These are phyloP conservation scores for Microcyclosporella mali DNA, from an alignment of 2,329 filamentous ascomycete species.

Conservation along the genomic window DNA sequence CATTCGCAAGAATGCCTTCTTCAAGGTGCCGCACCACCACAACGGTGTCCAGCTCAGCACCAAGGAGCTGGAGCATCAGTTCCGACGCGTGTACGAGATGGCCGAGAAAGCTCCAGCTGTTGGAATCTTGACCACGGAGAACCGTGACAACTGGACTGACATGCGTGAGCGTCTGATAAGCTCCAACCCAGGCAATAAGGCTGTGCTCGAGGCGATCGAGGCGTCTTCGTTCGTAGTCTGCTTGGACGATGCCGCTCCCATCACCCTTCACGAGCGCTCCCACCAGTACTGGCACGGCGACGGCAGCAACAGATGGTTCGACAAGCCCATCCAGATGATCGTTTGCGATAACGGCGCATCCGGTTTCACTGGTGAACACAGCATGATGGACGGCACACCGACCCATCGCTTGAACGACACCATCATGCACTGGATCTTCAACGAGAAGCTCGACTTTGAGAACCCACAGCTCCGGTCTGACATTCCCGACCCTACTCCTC, in stretches of 20 bases:
- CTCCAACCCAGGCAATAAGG: conserved; percentile 71
- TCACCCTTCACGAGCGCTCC: conserved; percentile 91
- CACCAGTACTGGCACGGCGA: conserved; percentile 98
- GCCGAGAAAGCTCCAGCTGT: conserved; percentile 68
- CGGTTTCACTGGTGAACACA: conserved; percentile 97
- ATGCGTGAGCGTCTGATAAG: conserved; percentile 67
- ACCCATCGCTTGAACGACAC: conserved; percentile 97
- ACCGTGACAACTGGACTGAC: conserved; percentile 88
- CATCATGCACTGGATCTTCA: conserved; percentile 83
- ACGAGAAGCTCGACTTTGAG: conserved; percentile 87
- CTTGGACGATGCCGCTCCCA: conserved; percentile 81
- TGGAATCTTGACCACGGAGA: conserved; percentile 80
- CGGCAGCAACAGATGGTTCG: conserved; percentile 90
- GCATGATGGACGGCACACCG: conserved; percentile 99
- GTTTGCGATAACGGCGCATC: conserved; percentile 96
- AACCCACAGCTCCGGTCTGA: conserved; percentile 70
- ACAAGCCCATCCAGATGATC: conserved; percentile 98
- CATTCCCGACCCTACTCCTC: conserved; percentile 69
- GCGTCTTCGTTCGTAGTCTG: conserved; percentile 86
- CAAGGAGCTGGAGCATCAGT: conserved; percentile 83
- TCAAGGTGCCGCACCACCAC: conserved; percentile 79
- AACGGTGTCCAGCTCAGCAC: conserved; percentile 83
- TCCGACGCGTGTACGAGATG: conserved; percentile 73
- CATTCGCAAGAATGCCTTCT: conserved; percentile 95
- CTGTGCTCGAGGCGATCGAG: conserved; percentile 74